phyloP scores from a whole-genome alignment of 106 monocot species.

The Phalaenopsis aphrodite region DNA sequence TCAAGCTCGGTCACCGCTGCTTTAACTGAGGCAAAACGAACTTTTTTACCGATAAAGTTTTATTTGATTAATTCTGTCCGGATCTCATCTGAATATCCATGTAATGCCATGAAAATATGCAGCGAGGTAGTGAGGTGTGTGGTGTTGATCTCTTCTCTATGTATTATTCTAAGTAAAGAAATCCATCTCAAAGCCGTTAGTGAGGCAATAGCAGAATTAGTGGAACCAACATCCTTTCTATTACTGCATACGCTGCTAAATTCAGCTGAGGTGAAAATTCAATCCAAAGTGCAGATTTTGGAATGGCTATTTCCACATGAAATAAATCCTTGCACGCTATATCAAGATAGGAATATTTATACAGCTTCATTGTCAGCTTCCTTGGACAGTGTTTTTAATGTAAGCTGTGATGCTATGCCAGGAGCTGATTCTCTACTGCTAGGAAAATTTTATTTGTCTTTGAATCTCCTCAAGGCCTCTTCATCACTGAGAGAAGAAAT shows the following conservation, averaged over 20 bases:
- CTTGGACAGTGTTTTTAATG: slow-evolving; percentile 22
- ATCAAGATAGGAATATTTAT: slow-evolving; percentile 10
- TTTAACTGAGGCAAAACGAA: slow-evolving; percentile 71
- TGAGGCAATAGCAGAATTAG: slow-evolving; percentile 59
- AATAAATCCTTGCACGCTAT: slow-evolving; percentile 1
- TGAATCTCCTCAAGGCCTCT: slow-evolving; percentile 70
- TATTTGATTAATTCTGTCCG: slow-evolving; percentile 88
- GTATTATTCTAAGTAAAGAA: slow-evolving; percentile 50
- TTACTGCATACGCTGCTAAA: slow-evolving; percentile 58
- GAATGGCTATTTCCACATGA: slow-evolving; percentile 51
- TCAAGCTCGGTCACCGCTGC: slow-evolving; percentile 14
- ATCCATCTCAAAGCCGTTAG: slow-evolving; percentile 53
- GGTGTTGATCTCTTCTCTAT: slow-evolving; percentile 50
- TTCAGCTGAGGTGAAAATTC: slow-evolving; percentile 37
- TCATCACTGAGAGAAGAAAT: slow-evolving; percentile 53
- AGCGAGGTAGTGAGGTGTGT: slow-evolving; percentile 45
- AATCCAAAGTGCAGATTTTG: slow-evolving; percentile 42
- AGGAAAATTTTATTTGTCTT: slow-evolving; percentile 50
- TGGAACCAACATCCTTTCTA: slow-evolving; percentile 76
- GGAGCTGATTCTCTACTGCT: slow-evolving; percentile 25
- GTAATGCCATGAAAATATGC: slow-evolving; percentile 38
- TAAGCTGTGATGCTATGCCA: slow-evolving; percentile 19
- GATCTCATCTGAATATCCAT: slow-evolving; percentile 77
- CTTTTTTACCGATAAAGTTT: slow-evolving; percentile 87
- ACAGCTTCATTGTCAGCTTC: slow-evolving; percentile 10